Percentiles rank a stretch among this genome's conserved stretches.
phyloP scores from a whole-genome alignment of 176 grass and related monocot genomes.

The Pontederia paniculata region DNA sequence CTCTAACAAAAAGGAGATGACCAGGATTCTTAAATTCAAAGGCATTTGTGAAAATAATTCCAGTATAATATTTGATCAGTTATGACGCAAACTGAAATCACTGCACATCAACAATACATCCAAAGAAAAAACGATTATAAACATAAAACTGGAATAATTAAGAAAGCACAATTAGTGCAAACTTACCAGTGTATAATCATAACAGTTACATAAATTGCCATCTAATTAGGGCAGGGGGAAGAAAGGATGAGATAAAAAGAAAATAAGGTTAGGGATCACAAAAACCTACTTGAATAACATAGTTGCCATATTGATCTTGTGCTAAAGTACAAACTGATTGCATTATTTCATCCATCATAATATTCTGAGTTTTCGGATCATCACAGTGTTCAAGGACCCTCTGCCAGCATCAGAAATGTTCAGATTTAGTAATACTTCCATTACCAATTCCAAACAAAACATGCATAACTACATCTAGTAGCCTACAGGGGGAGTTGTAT shows the following conservation, averaged over 20 bases:
- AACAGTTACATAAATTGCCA: background rate
- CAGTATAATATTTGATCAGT: no score
- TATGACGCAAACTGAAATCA: no score
- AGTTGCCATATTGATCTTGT: conserved; percentile 95
- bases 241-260: background rate
- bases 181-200: background rate
- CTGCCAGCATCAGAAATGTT: conserved; percentile 27
- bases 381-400: conserved; percentile 85
- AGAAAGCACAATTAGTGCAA: no score
- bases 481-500: background rate
- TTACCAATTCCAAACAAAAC: background rate
- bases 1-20: no score
- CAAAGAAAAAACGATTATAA: no score
- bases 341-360: conserved; percentile 97
- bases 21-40: no score
- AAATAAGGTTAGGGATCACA: background rate
- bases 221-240: no score
- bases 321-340: conserved; percentile 59
- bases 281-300: conserved; percentile 84
- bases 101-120: no score
- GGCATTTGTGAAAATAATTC: no score
- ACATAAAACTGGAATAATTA: no score
- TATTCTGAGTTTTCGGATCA: conserved; percentile 57
- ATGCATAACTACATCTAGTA: background rate
- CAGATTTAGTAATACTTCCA: background rate